Evolutionary conservation across 305 asterid genomes (phyloP), one percentile per base, ranked within the genome.

Genomic region (Fraxinus paxiana): DNA sequence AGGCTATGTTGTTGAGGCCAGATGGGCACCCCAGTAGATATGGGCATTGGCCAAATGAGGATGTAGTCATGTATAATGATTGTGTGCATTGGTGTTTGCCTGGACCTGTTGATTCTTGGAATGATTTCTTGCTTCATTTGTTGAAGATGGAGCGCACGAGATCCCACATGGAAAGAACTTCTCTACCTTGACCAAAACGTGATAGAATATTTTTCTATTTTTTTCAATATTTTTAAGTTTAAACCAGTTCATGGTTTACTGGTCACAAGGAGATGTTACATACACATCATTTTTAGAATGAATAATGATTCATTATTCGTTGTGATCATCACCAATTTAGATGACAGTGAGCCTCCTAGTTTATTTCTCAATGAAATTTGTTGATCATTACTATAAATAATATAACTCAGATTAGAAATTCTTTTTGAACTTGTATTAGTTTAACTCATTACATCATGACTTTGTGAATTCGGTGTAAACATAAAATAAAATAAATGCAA

Each of bases 41-140:
- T 17, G 93, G 95, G 54, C 95, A 88, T 77, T 84, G 91, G 92
- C 88, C 92, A 30, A 37, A 86, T 71, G 90, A 86, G 65, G 89
- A 84, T 28, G 92, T 83, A 31, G 87, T 88, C 0, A 15, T 87
- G 78, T 82, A 80, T 12, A 92, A 91, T 15, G 97, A 93, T 34
- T 92, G 96, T 73, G 92, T 91, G 5, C 97, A 94, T 83, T 94
- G 98, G 97, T 94, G 97, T 37, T 83, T 92, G 77, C 97, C 95
- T 0, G 97, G 94, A 22, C 97, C 97, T 2, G 85, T 91, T 83
- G 95, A 92, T 82, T 69, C 89, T 4, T 94, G 97, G 97, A 90
- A 91, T 38, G 91, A 90, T 74, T 71, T 89, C 54, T 84, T 92
- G 88, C 83, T 83, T 33, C 92, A 89, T 56, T 85, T 88, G 89